Conservation (phyloP, 176 grass and related monocot genomes). For the Oryza brachyantha region DNA sequence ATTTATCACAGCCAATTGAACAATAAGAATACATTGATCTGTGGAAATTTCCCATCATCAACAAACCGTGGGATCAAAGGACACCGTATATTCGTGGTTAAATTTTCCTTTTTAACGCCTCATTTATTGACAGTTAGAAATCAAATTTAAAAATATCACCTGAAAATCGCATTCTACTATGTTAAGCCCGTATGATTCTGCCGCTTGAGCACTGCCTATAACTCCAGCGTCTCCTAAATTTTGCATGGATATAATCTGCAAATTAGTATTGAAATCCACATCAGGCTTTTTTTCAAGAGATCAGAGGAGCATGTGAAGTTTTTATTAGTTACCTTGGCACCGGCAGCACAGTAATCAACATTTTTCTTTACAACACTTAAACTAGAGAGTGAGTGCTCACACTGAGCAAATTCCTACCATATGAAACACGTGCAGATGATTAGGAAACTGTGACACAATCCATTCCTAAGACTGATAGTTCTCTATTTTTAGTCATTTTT, state of each 20-base stretch:
- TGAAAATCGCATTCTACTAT: conserved; percentile 54
- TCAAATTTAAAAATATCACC: conserved; percentile 11
- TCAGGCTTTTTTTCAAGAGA: not conserved
- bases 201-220: conserved; percentile 46
- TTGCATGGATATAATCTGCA: conserved; percentile 48
- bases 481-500: not conserved
- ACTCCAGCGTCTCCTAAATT: conserved; percentile 55
- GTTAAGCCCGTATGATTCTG: conserved; percentile 49
- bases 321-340: conserved; percentile 47
- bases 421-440: conserved; percentile 1
- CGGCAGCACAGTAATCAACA: conserved; percentile 46
- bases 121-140: not conserved
- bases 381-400: conserved; percentile 44
- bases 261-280: not conserved
- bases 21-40: not conserved
- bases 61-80: no score
- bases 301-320: not conserved
- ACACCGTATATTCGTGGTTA: not conserved
- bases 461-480: not conserved
- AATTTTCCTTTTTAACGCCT: not conserved
- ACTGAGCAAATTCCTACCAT: conserved; percentile 53
- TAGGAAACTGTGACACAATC: not conserved
- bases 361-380: conserved; percentile 42
- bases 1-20: not conserved
- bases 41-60: no score